Base-by-base conservation (phyloP, 495 filamentous ascomycete species). In the Penicillium angulare region DNA sequence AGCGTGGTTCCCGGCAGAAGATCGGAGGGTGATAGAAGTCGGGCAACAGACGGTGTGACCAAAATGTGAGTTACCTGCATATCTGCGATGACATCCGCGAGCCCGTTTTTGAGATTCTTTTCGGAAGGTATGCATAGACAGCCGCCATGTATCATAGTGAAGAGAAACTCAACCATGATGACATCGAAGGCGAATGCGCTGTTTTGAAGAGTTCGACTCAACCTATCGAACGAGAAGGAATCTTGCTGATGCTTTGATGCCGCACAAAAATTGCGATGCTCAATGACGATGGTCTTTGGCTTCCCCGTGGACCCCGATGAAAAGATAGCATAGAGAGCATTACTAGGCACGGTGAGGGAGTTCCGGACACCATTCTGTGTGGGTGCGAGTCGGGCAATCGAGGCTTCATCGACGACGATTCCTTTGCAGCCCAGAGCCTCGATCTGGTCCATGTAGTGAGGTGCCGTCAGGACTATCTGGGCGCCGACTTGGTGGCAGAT, bases 251-350 rank as follows among this genome's bases (percentile, higher is more conserved):
- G 5, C 26, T 68, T 16, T 6, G 48, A 44, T 66, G 52, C 34
- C 5, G 26, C 10, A 34, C 35, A 22, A 79, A 75, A 60, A 85
- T 90, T 42, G 12, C 85, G 75, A 56, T 92, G 88, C 3, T 82
- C 88, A 31, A 92, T 78, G 35, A 86, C 75, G 47, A 86, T 89
- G 7, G 88, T 88, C 55, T 93, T 93, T 0, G 89, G 88, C 1
- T 76, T 84, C 6, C 89, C 88, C 0, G 88, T 91, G 9, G 84
- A 88, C 13, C 89, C 89, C 1, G 85, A 89, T 0, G 89, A 92
- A 65, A 90, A 93, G 2, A 90, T 55, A 15, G 54, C 40, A 36
- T 36, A 67, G 16, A 47, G 44, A 0, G 51, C 17, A 12, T 47
- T 16, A 26, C 17, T 16, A 36, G 27, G n/a, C 23, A n/a, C n/a